Base-by-base conservation (phyloP, 2,329 filamentous ascomycete species). In the Verticillium nubilum region DNA sequence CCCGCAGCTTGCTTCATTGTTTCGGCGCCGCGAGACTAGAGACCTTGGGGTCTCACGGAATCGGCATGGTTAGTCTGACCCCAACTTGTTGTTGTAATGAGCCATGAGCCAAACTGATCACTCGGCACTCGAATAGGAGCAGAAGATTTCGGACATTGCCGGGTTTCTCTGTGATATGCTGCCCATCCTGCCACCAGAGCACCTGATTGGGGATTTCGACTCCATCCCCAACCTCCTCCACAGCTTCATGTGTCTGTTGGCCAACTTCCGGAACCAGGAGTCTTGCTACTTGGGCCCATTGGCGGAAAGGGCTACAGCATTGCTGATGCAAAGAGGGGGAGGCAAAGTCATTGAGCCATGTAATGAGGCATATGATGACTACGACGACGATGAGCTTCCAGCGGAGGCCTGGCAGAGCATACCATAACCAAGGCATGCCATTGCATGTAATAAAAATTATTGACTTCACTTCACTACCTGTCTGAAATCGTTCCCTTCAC, bases 41-140 rank as follows among this genome's bases (percentile, higher is more conserved):
- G 23, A 28, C 19, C 13, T 60, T 67, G 61, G 27, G 61, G 58
- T 60, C 60, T 23, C 65, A 67, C 25, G 65, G 65, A 19, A 62
- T 67, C 42, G 65, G 65, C 52, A 62, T 67, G 64, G 65, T 67
- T 58, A 53, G 64, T 53, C 13, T n/a, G n/a, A n/a, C n/a, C n/a
- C n/a, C n/a, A n/a, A n/a, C n/a, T n/a, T n/a, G n/a, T n/a, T n/a
- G n/a, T n/a, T 6, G 35, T 31, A 17, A 19, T 19, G 31, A 25
- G 25, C 9, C 23, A 31, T 52, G 15, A 54, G 13, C 4, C 13
- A 15, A 27, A 25, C 9, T 31, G 13, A 31, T 9, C 29, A 31
- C 29, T 31, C 29, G 13, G 13, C 13, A 13, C 29, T 10, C 29
- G 13, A 52, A 13, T 42, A 67, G 65, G 65, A 67, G 55, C 63